Base-by-base conservation (phyloP, 129 eudicot genomes). In the Flaveria robusta region DNA sequence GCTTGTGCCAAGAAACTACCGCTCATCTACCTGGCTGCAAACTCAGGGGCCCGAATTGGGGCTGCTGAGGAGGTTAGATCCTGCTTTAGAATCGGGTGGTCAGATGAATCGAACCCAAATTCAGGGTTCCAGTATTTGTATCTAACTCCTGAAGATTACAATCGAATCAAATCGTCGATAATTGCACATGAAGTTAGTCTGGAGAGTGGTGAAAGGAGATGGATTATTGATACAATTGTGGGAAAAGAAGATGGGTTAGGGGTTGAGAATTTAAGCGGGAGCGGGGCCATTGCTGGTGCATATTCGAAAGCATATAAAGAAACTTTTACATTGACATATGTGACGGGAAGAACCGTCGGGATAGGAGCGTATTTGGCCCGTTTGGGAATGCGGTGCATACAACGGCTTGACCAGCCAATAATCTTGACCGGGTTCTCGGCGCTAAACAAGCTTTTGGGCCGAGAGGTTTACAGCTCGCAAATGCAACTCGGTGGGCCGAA, bases 401-500 rank as follows among this genome's bases (percentile, higher is more conserved):
- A 95, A 78, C 86, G 99, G 76, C 85, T 89, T 7, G 99, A 95
- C 76, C 99, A 95, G 49, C 99, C 99, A 0, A 95, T 95, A 67
- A 95, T 91, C 37, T 84, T 95, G 34, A 95, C 99, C 0, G 99
- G 99, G 54, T 95, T 91, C 79, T 95, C 99, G 4, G 97, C 99
- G 6, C 72, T 95, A 26, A 95, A 95, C 85, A 95, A 95, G 80
- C 91, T 95, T 81, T 84, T 95, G 49, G 99, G 99, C 62, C 84
- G 99, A 56, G 99, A 95, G 79, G 99, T 95, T 55, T 95, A 95
- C 77, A 95, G 99, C 79, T 95, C 99, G 29, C 99, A 95, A 73
- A 95, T 95, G 99, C 99, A 95, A 82, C 94, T 95, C 23, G 99
- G 99, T 47, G 99, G 99, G 4, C 99, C 99, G 0, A 95, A 95